Evolutionary conservation across 176 grass and related monocot species (phyloP), one percentile per base, ranked within the genome.

Genomic region (Oryza glaberrima): DNA sequence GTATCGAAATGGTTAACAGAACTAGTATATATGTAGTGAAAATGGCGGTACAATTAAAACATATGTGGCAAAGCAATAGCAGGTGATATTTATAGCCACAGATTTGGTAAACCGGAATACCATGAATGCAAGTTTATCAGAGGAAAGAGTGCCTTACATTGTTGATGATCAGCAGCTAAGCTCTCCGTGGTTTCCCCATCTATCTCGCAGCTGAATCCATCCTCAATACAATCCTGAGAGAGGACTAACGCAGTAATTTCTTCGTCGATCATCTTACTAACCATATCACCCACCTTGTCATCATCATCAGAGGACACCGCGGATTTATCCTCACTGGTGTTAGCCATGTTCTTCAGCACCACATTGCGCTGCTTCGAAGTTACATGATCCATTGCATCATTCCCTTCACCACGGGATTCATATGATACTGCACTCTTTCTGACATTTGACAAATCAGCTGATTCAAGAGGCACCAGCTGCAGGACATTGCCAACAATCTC

Each of bases 401-500:
- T 64, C 44, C 63, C 58, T 80, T 36, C 35, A 5, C 77, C 75
- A 25, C 5, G 3, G 10, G 85, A 56, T 34, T 81, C 35, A 36
- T 36, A 36, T 36, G 35, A 36, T 4, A 36, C 35, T 36, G 4
- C 35, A 36, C 35, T 36, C 35, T 36, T 36, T 36, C 35, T 34
- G 22, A 60, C 22, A 0, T 54, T 80, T 77, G 82, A 58, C 2
- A 52, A 89, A 67, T 94, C 91, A 26, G 90, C 82, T 19, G 89
- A 83, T 84, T 94, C 86, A 63, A 92, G 76, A 64, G 78, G 74
- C 71, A 80, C 32, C 66, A 86, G 25, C 12, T 75, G 77, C 52
- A 84, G 80, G 16, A 22, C 81, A 80, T 73, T 82, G 64, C 52
- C 83, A 34, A 44, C 72, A 83, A 43, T 48, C 44, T 11, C 63